phyloP scores from a whole-genome alignment of 108 stramenopile genomes.

The Nannochloropsis oceanica region DNA sequence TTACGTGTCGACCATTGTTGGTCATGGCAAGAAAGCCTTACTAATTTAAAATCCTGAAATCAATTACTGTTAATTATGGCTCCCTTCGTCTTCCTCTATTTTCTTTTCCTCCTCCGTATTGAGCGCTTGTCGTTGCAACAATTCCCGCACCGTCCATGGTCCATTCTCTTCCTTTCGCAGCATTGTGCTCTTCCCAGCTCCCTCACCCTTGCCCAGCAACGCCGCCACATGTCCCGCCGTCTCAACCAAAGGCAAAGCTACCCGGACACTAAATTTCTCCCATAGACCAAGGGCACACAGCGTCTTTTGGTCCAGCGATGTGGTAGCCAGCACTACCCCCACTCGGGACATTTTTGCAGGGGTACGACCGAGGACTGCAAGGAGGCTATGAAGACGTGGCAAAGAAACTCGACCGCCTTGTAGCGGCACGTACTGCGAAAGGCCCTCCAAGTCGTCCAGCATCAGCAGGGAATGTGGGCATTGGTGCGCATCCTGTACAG shows the following conservation, averaged over 20 bases:
- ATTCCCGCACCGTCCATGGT: not conserved
- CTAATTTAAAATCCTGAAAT: too few species aligned
- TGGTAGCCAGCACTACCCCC: not conserved
- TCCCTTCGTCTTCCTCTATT: not conserved
- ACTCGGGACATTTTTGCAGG: not conserved
- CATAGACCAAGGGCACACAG: not conserved
- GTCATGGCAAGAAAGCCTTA: too few species aligned
- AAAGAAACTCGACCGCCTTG: not conserved
- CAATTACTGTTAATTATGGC: not conserved
- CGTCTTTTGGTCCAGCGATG: not conserved
- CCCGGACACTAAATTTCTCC: not conserved
- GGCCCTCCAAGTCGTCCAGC: not conserved
- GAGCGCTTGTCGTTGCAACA: not conserved
- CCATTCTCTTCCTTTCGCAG: not conserved
- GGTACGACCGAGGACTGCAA: not conserved
- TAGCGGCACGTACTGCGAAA: not conserved
- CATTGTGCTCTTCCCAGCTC: not conserved
- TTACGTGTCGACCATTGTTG: too few species aligned
- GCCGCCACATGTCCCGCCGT: not conserved
- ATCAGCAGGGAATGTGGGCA: not conserved
- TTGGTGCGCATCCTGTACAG: not conserved
- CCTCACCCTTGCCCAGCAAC: not conserved
- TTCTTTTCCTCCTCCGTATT: not conserved
- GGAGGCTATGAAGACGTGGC: not conserved
- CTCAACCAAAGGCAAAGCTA: not conserved